Conservation (phyloP, 345 rosid species). For the Eucalyptus globulus region DNA sequence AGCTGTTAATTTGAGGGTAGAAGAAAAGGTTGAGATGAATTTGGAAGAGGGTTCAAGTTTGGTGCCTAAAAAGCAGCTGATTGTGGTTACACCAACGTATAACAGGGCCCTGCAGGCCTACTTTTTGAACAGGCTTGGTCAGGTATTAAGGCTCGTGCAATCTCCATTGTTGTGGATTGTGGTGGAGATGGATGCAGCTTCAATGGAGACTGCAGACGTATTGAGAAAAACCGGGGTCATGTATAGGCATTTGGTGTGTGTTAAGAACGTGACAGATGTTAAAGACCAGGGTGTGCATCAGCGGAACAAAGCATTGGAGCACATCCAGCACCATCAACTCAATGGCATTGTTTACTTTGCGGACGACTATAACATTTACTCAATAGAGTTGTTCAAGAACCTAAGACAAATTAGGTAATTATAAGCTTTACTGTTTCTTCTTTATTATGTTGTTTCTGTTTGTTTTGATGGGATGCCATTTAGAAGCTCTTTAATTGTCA, state of each 20-base stretch:
- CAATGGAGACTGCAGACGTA: conserved; percentile 72
- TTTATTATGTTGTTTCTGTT: not conserved
- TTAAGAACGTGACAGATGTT: conserved; percentile 29
- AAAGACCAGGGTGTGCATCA: conserved; percentile 76
- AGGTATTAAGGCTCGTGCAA: conserved; percentile 58
- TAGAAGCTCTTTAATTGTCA: not conserved
- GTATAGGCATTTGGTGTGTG: conserved; percentile 74
- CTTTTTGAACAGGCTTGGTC: conserved; percentile 64
- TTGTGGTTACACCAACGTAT: conserved; percentile 83
- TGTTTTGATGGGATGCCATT: not conserved
- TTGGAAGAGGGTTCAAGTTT: conserved; percentile 2
- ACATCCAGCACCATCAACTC: conserved; percentile 64
- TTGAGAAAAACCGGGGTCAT: conserved; percentile 77
- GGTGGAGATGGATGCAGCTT: conserved; percentile 60
- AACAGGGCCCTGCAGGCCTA: conserved; percentile 72
- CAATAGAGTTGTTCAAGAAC: conserved; percentile 62
- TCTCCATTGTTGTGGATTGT: conserved; percentile 90
- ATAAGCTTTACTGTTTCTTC: not conserved
- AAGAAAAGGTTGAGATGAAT: not conserved
- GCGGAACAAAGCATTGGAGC: conserved; percentile 71
- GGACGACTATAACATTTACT: conserved; percentile 71
- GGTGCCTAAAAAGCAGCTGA: conserved; percentile 50
- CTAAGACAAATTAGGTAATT: conserved; percentile 54
- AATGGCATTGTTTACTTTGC: conserved; percentile 88
- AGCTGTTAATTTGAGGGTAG: conserved; percentile 18